Base-by-base conservation (phyloP, 495 filamentous ascomycete species). In the Achaetomiella virescens region DNA sequence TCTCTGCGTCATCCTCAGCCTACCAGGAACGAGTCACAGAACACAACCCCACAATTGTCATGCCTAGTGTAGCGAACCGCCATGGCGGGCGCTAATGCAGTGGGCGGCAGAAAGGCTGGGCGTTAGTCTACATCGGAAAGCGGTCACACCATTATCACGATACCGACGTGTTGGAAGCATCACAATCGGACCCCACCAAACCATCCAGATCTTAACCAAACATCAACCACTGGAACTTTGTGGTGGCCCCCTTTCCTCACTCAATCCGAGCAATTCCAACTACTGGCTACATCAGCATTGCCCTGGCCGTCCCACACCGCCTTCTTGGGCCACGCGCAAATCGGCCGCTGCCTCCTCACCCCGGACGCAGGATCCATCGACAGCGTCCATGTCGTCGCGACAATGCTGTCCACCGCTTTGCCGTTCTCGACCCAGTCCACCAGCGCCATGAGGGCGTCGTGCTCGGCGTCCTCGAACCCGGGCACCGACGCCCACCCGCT, bases 361-460 rank as follows among this genome's bases (percentile, higher is more conserved):
- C 72, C 76, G 15, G 66, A 57, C 7, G 21, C 53, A 5, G 54
- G 52, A 48, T 71, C 61, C 22, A 66, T 59, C 12, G 55, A 33
- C 43, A 68, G 70, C 44, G 70, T 66, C 61, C 67, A 80, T 14
- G 70, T 71, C 29, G 76, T 80, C 15, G 75, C 75, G 2, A 78
- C 63, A 37, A 80, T 45, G 33, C 65, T 49, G n/a, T 72, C 67
- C 0, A 77, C 74, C 10, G 64, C 62, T 22, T 40, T 62, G 0
- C 66, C 75, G 11, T 68, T 57, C 64, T 83, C 81, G 2, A 79
- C 77, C 81, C 81, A 84, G 2, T 61, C 58, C 66, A 81, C 71
- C 48, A 84, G 54, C 17, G 78, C 78, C 49, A 77, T 38, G 47
- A 82, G 20, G 2, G 65, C 66, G 59, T 83, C 77, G 55, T 79